Conservation (phyloP, 2,329 filamentous ascomycete genomes). For the Ophiocordyceps australis region DNA sequence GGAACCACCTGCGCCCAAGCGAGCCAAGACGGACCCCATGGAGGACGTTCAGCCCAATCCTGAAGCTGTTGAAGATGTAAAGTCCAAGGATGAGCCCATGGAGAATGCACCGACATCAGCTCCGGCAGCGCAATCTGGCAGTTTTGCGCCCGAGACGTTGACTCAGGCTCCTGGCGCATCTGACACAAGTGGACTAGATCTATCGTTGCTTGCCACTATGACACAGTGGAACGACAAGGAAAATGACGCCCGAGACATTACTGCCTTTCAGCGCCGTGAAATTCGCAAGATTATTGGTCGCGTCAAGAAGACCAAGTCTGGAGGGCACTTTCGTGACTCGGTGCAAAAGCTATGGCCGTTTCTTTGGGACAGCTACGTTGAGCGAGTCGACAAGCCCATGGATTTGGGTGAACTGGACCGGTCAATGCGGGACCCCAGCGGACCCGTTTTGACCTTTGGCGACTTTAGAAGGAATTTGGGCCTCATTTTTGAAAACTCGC, state of each 20-base stretch:
- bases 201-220: conserved; percentile 9
- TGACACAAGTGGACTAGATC: conserved; percentile 3
- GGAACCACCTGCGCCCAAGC: conserved; percentile 55
- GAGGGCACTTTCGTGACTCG: conserved; percentile 56
- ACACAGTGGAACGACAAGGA: conserved; percentile 22
- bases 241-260: conserved; percentile 31
- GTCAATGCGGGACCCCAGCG: conserved; percentile 48
- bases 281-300: conserved; percentile 49
- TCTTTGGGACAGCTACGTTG: conserved; percentile 55
- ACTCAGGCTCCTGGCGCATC: conserved; percentile 2
- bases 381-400: conserved; percentile 59
- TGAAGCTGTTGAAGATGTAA: too few relatives aligned
- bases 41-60: too few relatives aligned
- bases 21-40: conserved; percentile 52
- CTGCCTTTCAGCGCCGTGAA: conserved; percentile 39
- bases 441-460: conserved; percentile 46
- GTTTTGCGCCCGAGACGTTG: too few relatives aligned
- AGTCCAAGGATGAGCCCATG: too few relatives aligned
- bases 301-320: conserved; percentile 74
- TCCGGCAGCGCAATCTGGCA: too few relatives aligned
- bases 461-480: conserved; percentile 59
- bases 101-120: too few relatives aligned
- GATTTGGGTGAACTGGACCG: conserved; percentile 71
- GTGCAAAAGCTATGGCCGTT: conserved; percentile 60
- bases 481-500: conserved; percentile 62